phyloP scores from a whole-genome alignment of 2,329 filamentous ascomycete genomes.

The Pleurostoma richardsiae region DNA sequence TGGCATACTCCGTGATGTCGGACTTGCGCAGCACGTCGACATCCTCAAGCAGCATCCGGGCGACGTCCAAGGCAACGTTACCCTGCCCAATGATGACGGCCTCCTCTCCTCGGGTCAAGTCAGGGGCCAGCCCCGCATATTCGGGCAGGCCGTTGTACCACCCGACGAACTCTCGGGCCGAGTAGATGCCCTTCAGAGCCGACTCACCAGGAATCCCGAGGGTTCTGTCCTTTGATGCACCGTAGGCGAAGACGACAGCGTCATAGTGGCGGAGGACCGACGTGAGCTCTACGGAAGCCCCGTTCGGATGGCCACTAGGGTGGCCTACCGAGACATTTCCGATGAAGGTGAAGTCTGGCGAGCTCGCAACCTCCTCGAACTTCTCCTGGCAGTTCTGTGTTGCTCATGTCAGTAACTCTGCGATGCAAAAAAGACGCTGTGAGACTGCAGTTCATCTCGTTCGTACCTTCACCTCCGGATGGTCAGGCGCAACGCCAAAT shows the following conservation, averaged over 20 bases:
- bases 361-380: slow-evolving; percentile 81
- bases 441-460: neutral
- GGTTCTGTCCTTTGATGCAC: slow-evolving; percentile 76
- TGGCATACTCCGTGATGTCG: slow-evolving; percentile 82
- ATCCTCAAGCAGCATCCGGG: slow-evolving; percentile 76
- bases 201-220: slow-evolving; percentile 79
- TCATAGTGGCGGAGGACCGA: slow-evolving; percentile 79
- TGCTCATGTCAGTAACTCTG: slow-evolving; percentile 1
- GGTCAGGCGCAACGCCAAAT: slow-evolving; percentile 95
- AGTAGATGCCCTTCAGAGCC: slow-evolving; percentile 68
- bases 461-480: slow-evolving; percentile 90
- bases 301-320: slow-evolving; percentile 27
- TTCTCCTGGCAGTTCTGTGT: slow-evolving; percentile 87
- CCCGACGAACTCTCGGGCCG: slow-evolving; percentile 87
- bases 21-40: slow-evolving; percentile 71
- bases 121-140: slow-evolving; percentile 65
- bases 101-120: slow-evolving; percentile 70
- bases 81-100: slow-evolving; percentile 90
- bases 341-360: slow-evolving; percentile 80
- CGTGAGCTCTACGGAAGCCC: slow-evolving; percentile 57
- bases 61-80: slow-evolving; percentile 93
- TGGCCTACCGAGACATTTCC: slow-evolving; percentile 81
- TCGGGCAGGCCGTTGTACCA: slow-evolving; percentile 98
- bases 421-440: neutral
- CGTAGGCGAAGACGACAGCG: slow-evolving; percentile 88